Percentiles rank a stretch among this genome's conserved stretches.
Conservation (phyloP, 768 basidiomycete species). For the Lepiota venenata region DNA sequence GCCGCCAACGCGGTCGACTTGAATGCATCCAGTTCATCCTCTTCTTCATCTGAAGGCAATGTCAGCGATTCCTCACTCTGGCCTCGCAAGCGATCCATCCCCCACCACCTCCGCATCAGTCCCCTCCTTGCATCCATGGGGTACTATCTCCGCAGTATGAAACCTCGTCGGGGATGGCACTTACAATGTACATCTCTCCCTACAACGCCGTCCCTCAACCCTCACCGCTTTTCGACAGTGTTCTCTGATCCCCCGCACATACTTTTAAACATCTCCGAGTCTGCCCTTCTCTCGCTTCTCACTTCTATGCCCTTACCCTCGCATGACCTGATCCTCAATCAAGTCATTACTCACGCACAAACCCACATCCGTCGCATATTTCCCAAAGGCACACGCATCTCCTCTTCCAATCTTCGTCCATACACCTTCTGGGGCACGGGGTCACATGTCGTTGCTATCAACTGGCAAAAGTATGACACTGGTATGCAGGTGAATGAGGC, state of each 20-base stretch:
- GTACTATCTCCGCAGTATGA: conserved; percentile 61
- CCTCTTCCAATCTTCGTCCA: conserved; percentile 52
- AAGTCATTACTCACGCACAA: conserved; percentile 39
- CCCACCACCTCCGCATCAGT: conserved; percentile 4
- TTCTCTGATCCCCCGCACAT: conserved; percentile 43
- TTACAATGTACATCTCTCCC: conserved; percentile 26
- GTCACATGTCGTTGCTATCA: conserved; percentile 53
- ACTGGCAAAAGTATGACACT: conserved; percentile 60
- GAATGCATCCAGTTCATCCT: conserved; percentile 17
- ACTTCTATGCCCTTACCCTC: background rate
- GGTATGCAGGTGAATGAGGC: conserved; percentile 63
- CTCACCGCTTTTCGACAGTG: conserved; percentile 20
- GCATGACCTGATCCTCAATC: conserved; percentile 15
- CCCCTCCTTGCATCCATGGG: conserved; percentile 46
- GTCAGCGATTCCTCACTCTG: conserved; percentile 1
- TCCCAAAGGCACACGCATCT: conserved; percentile 54
- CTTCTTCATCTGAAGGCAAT: conserved; percentile 5
- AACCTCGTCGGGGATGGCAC: conserved; percentile 52
- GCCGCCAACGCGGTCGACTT: conserved; percentile 18
- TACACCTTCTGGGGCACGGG: conserved; percentile 53
- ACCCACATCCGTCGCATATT: conserved; percentile 52
- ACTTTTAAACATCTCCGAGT: conserved; percentile 62
- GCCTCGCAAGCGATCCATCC: conserved; percentile 3
- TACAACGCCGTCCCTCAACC: background rate
- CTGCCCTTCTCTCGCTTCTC: conserved; percentile 34